Base-by-base conservation (phyloP, 2,329 filamentous ascomycete genomes). In the Claviceps sp. region DNA sequence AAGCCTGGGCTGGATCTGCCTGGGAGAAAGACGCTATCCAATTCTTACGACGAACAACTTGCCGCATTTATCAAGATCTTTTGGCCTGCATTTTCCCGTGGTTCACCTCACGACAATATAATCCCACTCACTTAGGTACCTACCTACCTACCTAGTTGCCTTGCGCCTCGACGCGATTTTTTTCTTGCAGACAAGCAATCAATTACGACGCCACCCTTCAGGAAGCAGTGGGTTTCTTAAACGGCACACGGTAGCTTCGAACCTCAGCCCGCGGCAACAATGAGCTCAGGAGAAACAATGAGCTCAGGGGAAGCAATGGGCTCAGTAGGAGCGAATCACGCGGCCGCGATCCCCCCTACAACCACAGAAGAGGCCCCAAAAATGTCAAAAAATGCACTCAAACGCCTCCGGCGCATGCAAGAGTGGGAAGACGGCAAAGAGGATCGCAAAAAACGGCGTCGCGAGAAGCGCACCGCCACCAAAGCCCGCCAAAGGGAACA, bases 321-420 rank as follows among this genome's bases (percentile, higher is more conserved):
- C 30, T 34, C 30, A 34, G 10, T 34, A 34, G 30, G 4, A 34
- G 10, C 30, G 3, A 34, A 11, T 34, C 10, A 11, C 3, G 30
- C 10, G 30, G n/a, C 42, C 42, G 50, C 44, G 3, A 30, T 13
- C 44, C 14, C 13, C 37, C 30, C 24, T 8, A 5, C 16, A 17
- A 11, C 24, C 40, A 42, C 22, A 52, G 51, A 47, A 45, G 44
- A 47, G 5, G 42, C 53, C 2, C 57, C 59, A 2, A 58, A 60
- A 22, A 56, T 96, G 50, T 95, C 91, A 17, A 97, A 97, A 63
- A 94, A 84, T 61, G 85, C 91, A 59, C 72, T 85, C 55, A 95
- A 95, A 68, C 91, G 89, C 62, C 72, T 89, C 50, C 81, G 78
- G 55, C 82, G 81, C 52, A 76, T 81, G 56, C 76, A 87, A 62